These are phyloP conservation scores for Eruca vesicaria DNA, from an alignment of 441 rosid genomes.

Conservation along the genomic window DNA sequence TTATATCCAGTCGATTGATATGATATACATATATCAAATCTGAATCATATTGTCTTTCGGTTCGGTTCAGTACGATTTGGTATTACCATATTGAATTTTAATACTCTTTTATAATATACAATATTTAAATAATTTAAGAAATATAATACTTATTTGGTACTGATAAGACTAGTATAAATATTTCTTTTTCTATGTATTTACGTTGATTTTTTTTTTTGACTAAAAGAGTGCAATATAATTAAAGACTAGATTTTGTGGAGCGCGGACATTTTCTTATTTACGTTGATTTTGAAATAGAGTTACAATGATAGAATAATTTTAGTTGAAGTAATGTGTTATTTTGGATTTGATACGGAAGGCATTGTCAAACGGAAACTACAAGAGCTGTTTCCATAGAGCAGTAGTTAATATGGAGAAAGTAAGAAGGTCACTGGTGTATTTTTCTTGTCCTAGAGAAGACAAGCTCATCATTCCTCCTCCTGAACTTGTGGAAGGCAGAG, in stretches of 20 bases:
- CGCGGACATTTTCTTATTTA: no score
- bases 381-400: conserved; percentile 55
- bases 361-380: conserved; percentile 49
- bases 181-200: neutral
- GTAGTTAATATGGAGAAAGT: conserved; percentile 41
- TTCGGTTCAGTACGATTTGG: no score
- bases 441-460: conserved; percentile 50
- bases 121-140: neutral
- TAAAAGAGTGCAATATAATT: no score
- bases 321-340: neutral
- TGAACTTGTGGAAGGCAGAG: conserved; percentile 22
- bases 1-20: no score
- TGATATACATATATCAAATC: no score
- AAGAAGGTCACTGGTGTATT: conserved; percentile 51
- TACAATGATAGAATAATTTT: neutral
- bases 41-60: no score
- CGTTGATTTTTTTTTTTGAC: neutral
- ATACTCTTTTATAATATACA: neutral
- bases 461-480: conserved; percentile 45
- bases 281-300: neutral
- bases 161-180: neutral
- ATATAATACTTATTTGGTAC: neutral
- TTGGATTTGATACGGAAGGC: conserved; percentile 38
- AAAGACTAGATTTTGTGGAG: no score
- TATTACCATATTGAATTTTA: no score